Base-by-base conservation (phyloP, 2,329 filamentous ascomycete species). In the Cladosporium sp. region DNA sequence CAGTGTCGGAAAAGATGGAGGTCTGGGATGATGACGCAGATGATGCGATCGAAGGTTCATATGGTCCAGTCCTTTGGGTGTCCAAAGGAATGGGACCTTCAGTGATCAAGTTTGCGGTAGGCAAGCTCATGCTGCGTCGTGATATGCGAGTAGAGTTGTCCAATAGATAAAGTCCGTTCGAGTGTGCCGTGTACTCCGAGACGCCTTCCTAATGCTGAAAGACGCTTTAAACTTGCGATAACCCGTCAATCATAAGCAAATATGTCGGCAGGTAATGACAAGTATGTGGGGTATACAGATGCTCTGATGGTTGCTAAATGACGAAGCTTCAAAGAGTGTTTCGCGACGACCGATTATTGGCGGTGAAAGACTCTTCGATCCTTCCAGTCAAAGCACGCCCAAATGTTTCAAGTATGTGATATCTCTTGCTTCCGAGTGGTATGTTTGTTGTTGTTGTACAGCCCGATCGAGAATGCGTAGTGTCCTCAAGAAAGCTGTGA, bases 11-110 rank as follows among this genome's bases (percentile, higher is more conserved):
- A 77, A 89, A 93, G 61, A 89, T 78, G 29, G 88, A 93, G 50
- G 83, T 81, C 52, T 85, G 80, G 17, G 87, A 90, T 50, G 86
- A 86, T 24, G 88, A 89, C 52, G 86, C 82, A 60, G 86, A 88
- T 51, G 85, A 85, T 64, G 84, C 82, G 75, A 89, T 73, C 37
- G 85, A 84, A 53, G 83, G 80, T 66, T 80, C 81, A 70, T 89
- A 91, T 58, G 83, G 80, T 30, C 52, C 59, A 43, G 50, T 56
- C 38, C 68, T 69, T 58, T 61, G 62, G 37, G 65, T 61, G 43
- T 64, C 64, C 57, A 64, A 58, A 54, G 53, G 55, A 60, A 63
- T 64, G 64, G 66, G 63, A 54, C 58, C 60, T 54, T 60, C 51
- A 40, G 56, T 51, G 54, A 45, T 39, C 47, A 50, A 54, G 39